phyloP scores from a whole-genome alignment of 1,284 basidiomycete genomes.

The Puccinia polysora region DNA sequence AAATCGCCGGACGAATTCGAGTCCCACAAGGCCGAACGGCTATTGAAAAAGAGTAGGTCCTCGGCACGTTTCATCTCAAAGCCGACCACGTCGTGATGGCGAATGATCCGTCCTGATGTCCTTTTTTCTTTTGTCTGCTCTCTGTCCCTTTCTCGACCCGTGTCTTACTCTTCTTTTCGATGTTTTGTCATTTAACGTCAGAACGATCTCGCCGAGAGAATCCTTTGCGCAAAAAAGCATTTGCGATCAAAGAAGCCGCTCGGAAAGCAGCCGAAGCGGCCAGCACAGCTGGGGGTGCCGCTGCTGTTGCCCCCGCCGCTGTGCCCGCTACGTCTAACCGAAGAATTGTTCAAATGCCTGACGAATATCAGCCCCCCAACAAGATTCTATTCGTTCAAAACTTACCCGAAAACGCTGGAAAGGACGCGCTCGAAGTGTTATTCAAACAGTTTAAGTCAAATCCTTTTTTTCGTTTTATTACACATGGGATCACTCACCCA shows the following conservation, averaged over 20 bases:
- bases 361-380: slow-evolving; percentile 99
- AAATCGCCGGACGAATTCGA: slow-evolving; percentile 65
- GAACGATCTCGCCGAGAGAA: slow-evolving; percentile 60
- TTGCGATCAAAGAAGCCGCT: slow-evolving; percentile 56
- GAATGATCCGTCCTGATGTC: too few relatives aligned
- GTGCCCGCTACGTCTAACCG: slow-evolving; percentile 41
- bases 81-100: too few relatives aligned
- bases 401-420: slow-evolving; percentile 75
- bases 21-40: slow-evolving; percentile 67
- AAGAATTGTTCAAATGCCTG: slow-evolving; percentile 79
- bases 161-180: too few relatives aligned
- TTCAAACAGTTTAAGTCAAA: slow-evolving; percentile 71
- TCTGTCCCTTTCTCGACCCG: too few relatives aligned
- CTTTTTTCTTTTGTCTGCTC: too few relatives aligned
- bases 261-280: slow-evolving; percentile 66
- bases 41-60: slow-evolving; percentile 77
- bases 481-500: background rate
- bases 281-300: slow-evolving; percentile 10
- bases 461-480: slow-evolving; percentile 6
- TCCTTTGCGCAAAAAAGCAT: slow-evolving; percentile 45
- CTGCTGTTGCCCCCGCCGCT: too few relatives aligned
- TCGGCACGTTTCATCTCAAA: too few relatives aligned
- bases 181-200: slow-evolving; percentile 55
- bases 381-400: slow-evolving; percentile 98
- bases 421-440: slow-evolving; percentile 78